phyloP scores from a whole-genome alignment of 78 protist species.

The Chrysochromulina tobinii region DNA sequence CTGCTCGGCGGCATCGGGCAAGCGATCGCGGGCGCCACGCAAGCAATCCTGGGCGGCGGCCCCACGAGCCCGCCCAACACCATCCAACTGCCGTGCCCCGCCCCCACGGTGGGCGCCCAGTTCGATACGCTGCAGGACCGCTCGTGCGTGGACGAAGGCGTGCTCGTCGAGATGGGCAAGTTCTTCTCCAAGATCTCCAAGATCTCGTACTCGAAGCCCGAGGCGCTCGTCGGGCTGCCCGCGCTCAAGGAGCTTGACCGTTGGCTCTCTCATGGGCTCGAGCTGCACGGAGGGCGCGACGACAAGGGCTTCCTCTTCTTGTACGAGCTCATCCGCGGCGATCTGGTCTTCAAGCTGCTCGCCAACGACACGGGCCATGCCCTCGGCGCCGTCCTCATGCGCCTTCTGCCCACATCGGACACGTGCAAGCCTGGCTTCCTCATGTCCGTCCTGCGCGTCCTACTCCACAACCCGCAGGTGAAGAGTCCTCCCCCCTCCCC shows the following conservation, averaged over 20 bases:
- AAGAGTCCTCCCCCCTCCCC: neutral
- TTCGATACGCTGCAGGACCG: constrained; percentile 37
- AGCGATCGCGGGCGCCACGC: too few relatives aligned
- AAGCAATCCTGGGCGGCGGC: neutral
- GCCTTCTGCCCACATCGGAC: constrained; percentile 18
- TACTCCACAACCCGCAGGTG: constrained; percentile 23
- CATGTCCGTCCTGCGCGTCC: constrained; percentile 34
- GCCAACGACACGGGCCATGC: constrained; percentile 12
- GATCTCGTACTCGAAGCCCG: neutral
- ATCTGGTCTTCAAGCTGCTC: neutral
- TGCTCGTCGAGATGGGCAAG: neutral
- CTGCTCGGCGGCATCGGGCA: too few relatives aligned
- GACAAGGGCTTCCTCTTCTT: constrained; percentile 60
- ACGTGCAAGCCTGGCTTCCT: neutral
- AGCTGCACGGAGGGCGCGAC: constrained; percentile 28
- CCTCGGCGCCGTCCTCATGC: constrained; percentile 22
- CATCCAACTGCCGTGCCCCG: neutral
- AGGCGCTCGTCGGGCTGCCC: neutral
- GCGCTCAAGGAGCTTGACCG: neutral
- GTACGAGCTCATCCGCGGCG: constrained; percentile 38
- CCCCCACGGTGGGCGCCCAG: neutral
- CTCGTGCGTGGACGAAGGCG: neutral
- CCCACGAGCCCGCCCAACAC: neutral
- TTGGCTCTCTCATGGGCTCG: constrained; percentile 28
- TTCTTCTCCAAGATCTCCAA: neutral